Percentiles rank a stretch among this genome's conserved stretches.
phyloP scores from a whole-genome alignment of 345 rosid genomes.

The Populus simonii region DNA sequence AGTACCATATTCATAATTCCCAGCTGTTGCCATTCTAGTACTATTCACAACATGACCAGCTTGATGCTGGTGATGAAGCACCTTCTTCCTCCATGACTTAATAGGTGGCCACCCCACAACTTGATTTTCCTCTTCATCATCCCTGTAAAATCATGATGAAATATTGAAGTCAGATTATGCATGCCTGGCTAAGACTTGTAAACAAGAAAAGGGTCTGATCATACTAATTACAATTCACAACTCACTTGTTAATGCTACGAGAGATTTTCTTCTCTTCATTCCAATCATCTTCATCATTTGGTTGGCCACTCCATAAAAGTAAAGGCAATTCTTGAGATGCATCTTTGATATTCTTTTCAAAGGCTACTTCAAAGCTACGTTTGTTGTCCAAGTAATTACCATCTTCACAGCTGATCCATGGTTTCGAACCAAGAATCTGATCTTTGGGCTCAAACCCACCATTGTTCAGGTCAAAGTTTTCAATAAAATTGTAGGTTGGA shows the following conservation, averaged over 20 bases:
- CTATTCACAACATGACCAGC: background rate
- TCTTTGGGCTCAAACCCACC: slow-evolving; percentile 3
- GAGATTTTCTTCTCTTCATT: slow-evolving; percentile 24
- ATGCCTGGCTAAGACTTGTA: background rate
- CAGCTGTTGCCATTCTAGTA: slow-evolving; percentile 1
- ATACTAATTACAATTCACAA: background rate
- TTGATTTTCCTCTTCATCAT: slow-evolving; percentile 28
- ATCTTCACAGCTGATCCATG: slow-evolving; percentile 4
- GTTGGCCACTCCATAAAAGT: slow-evolving; percentile 46
- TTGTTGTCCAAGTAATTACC: slow-evolving; percentile 12
- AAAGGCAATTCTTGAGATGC: slow-evolving; percentile 17
- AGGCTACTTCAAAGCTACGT: slow-evolving; percentile 36
- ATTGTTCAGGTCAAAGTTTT: slow-evolving; percentile 22
- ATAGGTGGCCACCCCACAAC: slow-evolving; percentile 82
- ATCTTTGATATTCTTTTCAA: background rate
- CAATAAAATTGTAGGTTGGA: slow-evolving; percentile 17
- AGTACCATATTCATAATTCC: background rate
- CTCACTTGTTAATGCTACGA: slow-evolving; percentile 41
- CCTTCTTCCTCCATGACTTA: slow-evolving; percentile 59
- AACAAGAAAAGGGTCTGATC: background rate
- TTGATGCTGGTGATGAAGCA: slow-evolving; percentile 26
- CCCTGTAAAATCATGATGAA: background rate
- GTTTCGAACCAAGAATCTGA: slow-evolving; percentile 4
- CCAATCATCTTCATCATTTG: slow-evolving; percentile 52
- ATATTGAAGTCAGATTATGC: background rate